Conservation (phyloP, 176 grass and related monocot species). For the Cocos nucifera region DNA sequence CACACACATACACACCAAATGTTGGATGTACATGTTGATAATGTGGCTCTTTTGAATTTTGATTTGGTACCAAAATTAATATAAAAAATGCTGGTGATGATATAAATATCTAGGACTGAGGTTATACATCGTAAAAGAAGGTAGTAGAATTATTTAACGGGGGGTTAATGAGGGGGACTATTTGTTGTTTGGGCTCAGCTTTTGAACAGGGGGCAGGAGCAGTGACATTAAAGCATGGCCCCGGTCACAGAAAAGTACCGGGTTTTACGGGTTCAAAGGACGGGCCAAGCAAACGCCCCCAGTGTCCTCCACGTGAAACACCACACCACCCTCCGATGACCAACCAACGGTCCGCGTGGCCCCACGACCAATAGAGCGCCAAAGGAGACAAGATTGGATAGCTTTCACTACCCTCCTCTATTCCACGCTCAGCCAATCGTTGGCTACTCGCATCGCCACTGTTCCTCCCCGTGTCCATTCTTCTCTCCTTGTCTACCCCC, state of each 20-base stretch:
- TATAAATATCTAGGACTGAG: too few relatives aligned
- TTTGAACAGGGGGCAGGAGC: not conserved
- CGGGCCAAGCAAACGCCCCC: constrained; percentile 1
- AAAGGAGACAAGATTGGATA: not conserved
- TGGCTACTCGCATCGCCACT: not conserved
- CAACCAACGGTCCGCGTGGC: not conserved
- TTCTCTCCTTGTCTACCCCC: not conserved
- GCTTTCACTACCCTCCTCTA: not conserved
- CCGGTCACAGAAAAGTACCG: constrained; percentile 2
- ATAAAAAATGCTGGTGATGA: too few relatives aligned
- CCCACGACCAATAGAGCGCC: not conserved
- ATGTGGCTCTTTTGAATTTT: too few relatives aligned
- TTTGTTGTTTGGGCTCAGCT: not conserved
- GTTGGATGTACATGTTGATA: too few relatives aligned
- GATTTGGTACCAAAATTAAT: too few relatives aligned
- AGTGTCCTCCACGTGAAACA: constrained; percentile 3
- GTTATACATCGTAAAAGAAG: too few relatives aligned
- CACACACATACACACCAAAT: too few relatives aligned
- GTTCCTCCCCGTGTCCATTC: not conserved
- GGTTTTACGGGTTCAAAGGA: constrained; percentile 8
- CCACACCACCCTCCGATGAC: not conserved
- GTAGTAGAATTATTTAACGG: too few relatives aligned
- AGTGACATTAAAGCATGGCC: constrained; percentile 9
- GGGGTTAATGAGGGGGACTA: too few relatives aligned
- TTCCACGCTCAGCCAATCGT: not conserved